Percentiles rank a stretch among this genome's conserved stretches.
Evolutionary conservation across 768 basidiomycete species (phyloP).

Genomic region (Russula ochroleuca): DNA sequence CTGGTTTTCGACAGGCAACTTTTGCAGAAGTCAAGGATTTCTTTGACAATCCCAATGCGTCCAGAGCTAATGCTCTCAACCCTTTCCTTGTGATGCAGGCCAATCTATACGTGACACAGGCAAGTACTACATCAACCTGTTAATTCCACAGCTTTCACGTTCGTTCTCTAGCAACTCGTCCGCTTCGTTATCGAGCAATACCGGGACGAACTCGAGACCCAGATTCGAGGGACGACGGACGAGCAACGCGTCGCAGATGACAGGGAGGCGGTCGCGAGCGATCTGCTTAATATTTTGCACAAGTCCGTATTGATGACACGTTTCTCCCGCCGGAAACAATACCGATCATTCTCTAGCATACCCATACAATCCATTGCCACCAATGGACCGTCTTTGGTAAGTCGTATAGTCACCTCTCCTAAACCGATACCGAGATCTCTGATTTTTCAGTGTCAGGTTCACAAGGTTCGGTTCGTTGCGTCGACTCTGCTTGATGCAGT

Average conservation of each 20-base stretch:
- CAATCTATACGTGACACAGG: constrained; percentile 91
- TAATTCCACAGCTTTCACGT: constrained; percentile 7
- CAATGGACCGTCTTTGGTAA: constrained; percentile 74
- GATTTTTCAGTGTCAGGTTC: constrained; percentile 48
- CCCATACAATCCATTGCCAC: constrained; percentile 91
- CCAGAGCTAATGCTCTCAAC: constrained; percentile 78
- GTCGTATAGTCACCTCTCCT: constrained; percentile 22
- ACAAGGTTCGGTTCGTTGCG: constrained; percentile 91
- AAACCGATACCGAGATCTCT: constrained; percentile 2
- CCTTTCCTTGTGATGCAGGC: constrained; percentile 90
- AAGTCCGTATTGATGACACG: constrained; percentile 42
- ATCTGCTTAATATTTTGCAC: constrained; percentile 81
- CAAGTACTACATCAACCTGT: constrained; percentile 33
- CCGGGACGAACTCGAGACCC: constrained; percentile 74
- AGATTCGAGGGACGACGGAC: constrained; percentile 60
- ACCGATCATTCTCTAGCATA: constrained; percentile 47
- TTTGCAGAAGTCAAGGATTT: constrained; percentile 87
- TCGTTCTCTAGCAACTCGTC: constrained; percentile 68
- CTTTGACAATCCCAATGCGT: constrained; percentile 88
- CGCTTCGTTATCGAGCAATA: constrained; percentile 92
- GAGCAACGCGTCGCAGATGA: constrained; percentile 65
- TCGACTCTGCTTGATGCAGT: constrained; percentile 85
- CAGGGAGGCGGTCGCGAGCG: constrained; percentile 80
- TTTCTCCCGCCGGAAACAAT: constrained; percentile 1
- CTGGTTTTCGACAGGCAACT: constrained; percentile 75